These are phyloP conservation scores for Colletotrichum sp. DNA, from an alignment of 2,329 filamentous ascomycete species.

Conservation along the genomic window DNA sequence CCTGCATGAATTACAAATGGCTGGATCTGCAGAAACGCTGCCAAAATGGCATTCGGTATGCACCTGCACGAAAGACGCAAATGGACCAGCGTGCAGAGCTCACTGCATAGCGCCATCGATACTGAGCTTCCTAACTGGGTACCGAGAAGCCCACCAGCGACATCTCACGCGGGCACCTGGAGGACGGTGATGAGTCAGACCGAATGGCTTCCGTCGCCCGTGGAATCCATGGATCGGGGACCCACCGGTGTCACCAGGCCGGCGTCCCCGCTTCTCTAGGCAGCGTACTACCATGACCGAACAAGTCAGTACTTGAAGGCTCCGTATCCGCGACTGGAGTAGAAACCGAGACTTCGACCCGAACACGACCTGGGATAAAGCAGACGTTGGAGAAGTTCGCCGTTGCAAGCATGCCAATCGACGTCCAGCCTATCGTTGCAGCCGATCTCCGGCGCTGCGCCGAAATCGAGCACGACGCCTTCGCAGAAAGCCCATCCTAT, in stretches of 20 bases:
- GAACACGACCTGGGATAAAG: not conserved
- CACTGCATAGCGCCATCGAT: not conserved
- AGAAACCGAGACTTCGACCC: not conserved
- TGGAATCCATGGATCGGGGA: not conserved
- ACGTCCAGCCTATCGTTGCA: conserved; percentile 7
- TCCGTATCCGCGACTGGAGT: not conserved
- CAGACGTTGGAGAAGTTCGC: not conserved
- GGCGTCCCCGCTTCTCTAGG: not conserved
- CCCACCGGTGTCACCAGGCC: not conserved
- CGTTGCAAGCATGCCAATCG: conserved; percentile 12
- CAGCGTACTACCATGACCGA: not conserved
- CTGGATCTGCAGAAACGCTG: not conserved
- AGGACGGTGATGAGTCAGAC: conserved; percentile 10
- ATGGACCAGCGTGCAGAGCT: not conserved
- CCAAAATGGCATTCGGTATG: not conserved
- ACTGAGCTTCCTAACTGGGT: conserved; percentile 3
- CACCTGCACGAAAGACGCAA: not conserved
- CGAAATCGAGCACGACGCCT: conserved; percentile 13
- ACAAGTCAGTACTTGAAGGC: not conserved
- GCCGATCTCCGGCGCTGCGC: conserved; percentile 16
- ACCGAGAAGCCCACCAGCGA: not conserved
- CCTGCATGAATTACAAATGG: conserved; percentile 7
- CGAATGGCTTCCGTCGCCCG: not conserved
- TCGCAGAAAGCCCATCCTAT: not conserved
- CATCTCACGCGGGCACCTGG: not conserved